Conservation (phyloP, 2,329 filamentous ascomycete species). For the Amauroascus verrucosus region DNA sequence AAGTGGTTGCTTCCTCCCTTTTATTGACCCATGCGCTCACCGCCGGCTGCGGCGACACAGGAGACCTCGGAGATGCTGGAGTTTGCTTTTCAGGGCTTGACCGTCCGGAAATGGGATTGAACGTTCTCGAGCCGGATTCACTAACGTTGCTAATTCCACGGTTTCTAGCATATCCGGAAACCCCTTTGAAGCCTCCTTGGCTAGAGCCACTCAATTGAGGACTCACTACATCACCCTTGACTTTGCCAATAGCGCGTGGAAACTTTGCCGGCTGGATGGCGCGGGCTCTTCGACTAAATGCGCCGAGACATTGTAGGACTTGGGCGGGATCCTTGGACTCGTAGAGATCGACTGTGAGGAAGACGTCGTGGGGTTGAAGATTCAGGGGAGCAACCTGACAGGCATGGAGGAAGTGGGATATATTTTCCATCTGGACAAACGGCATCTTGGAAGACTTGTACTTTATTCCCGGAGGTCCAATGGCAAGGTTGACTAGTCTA, state of each 20-base stretch:
- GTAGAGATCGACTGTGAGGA: conserved; percentile 92
- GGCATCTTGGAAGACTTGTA: conserved; percentile 93
- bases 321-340: conserved; percentile 94
- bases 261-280: conserved; percentile 63
- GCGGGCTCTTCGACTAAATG: conserved; percentile 83
- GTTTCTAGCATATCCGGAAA: conserved; percentile 28
- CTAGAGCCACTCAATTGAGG: conserved; percentile 58
- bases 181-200: conserved; percentile 36
- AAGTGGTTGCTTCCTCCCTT: conserved; percentile 66
- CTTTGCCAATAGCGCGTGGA: conserved; percentile 64
- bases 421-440: conserved; percentile 99
- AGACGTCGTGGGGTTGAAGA: conserved; percentile 86
- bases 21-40: conserved; percentile 87
- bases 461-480: conserved; percentile 67
- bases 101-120: conserved; percentile 35
- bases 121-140: conserved; percentile 33
- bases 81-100: conserved; percentile 55
- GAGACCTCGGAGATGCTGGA: conserved; percentile 33
- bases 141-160: conserved; percentile 47
- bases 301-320: conserved; percentile 81
- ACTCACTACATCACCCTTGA: conserved; percentile 49
- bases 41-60: conserved; percentile 24
- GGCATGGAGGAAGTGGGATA: conserved; percentile 84
- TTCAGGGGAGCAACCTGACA: conserved; percentile 77
- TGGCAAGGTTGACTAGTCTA: conserved; percentile 71